phyloP scores from a whole-genome alignment of 2,329 filamentous ascomycete species.

The Colletotrichum eleusines region DNA sequence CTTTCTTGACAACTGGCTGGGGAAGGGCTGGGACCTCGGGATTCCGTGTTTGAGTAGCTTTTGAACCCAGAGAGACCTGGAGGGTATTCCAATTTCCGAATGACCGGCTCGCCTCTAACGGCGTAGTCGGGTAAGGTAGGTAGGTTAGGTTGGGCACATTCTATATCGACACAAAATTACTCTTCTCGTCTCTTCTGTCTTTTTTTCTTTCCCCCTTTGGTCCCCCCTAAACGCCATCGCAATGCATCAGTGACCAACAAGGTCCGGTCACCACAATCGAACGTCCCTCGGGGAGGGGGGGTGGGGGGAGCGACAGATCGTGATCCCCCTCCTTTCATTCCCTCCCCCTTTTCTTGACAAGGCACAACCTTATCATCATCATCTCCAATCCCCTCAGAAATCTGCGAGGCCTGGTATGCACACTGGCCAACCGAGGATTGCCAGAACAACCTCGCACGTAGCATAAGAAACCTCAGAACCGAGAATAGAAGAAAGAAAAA shows the following conservation, averaged over 20 bases:
- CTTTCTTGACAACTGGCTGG: slow-evolving; percentile 5
- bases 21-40: too few species aligned
- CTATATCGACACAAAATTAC: slow-evolving; percentile 7
- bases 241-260: slow-evolving; percentile 50
- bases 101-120: slow-evolving; percentile 1
- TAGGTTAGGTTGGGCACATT: neutral
- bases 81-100: slow-evolving; percentile 7
- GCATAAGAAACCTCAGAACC: neutral
- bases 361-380: neutral
- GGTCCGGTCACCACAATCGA: slow-evolving; percentile 5
- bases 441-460: neutral
- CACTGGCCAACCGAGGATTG: neutral
- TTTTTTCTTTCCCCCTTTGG: slow-evolving; percentile 27
- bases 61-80: slow-evolving; percentile 11
- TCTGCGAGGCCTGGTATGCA: neutral
- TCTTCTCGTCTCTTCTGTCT: slow-evolving; percentile 27
- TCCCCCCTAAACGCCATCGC: slow-evolving; percentile 53
- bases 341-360: neutral
- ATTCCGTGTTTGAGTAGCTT: neutral
- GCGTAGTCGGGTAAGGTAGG: neutral
- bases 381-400: neutral
- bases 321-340: neutral
- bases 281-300: neutral
- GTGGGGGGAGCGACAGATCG: neutral
- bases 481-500: neutral